Conservation (phyloP, 306 rosid species). For the Quercus gilva region DNA sequence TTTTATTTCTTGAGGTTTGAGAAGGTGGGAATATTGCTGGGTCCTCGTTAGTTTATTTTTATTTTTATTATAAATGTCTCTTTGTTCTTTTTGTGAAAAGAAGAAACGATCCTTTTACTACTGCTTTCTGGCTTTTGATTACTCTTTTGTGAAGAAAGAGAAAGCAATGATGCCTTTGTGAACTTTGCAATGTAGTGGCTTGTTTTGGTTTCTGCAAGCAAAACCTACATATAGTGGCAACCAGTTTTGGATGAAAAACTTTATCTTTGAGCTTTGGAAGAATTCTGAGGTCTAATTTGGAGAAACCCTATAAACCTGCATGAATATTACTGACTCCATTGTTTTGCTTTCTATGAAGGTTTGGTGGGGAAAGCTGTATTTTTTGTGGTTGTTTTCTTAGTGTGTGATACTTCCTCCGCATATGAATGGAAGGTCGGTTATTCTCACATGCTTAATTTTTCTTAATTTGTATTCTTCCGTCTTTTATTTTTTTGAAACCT, state of each 20-base stretch:
- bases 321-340: constrained; percentile 1
- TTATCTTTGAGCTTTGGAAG: constrained; percentile 11
- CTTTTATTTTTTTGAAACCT: too few species aligned
- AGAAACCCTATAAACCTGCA: constrained; percentile 23
- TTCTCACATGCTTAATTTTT: constrained; percentile 10
- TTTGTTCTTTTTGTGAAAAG: constrained; percentile 23
- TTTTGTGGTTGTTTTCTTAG: constrained; percentile 14
- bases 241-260: constrained; percentile 6
- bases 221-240: constrained; percentile 23
- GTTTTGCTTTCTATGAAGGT: constrained; percentile 8
- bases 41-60: constrained; percentile 31
- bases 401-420: constrained; percentile 27
- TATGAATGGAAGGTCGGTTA: constrained; percentile 37
- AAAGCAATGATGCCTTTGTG: constrained; percentile 15
- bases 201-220: constrained; percentile 24
- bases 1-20: constrained; percentile 31
- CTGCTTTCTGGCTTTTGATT: constrained; percentile 29
- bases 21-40: constrained; percentile 28
- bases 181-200: constrained; percentile 27
- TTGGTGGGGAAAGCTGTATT: constrained; percentile 3
- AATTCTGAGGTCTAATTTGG: constrained; percentile 14
- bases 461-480: not conserved
- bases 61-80: too few species aligned
- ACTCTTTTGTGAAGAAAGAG: constrained; percentile 29
- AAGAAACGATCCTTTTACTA: constrained; percentile 20